phyloP scores from a whole-genome alignment of 768 basidiomycete species.

The Xerocomellus chrysenteron region DNA sequence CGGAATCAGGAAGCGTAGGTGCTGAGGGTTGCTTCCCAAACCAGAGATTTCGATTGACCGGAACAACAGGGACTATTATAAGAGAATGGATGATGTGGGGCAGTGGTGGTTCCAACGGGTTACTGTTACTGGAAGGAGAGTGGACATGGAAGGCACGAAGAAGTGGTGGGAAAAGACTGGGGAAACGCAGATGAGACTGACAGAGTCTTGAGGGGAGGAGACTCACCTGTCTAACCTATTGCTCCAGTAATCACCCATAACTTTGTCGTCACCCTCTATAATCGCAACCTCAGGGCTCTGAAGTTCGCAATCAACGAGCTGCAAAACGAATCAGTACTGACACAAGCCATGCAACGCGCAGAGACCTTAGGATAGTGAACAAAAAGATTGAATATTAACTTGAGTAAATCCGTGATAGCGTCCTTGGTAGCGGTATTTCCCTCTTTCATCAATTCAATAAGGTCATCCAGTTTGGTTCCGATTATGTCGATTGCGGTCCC shows the following conservation, averaged over 20 bases:
- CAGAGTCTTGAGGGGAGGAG: not conserved
- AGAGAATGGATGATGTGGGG: constrained; percentile 82
- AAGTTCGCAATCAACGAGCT: constrained; percentile 46
- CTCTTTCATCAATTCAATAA: constrained; percentile 47
- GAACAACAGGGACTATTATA: constrained; percentile 70
- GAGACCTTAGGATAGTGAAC: constrained; percentile 77
- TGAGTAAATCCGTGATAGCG: constrained; percentile 81
- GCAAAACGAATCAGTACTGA: not conserved
- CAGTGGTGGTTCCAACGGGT: constrained; percentile 70
- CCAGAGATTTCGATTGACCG: constrained; percentile 60
- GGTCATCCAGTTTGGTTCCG: constrained; percentile 55
- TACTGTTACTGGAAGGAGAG: constrained; percentile 53
- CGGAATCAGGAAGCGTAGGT: constrained; percentile 37
- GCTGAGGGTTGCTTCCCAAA: constrained; percentile 46
- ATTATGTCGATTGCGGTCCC: constrained; percentile 64
- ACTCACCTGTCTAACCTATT: constrained; percentile 67
- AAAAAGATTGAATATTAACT: constrained; percentile 80
- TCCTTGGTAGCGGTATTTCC: constrained; percentile 49
- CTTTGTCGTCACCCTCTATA: constrained; percentile 35
- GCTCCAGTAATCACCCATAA: constrained; percentile 77
- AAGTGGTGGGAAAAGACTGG: constrained; percentile 64
- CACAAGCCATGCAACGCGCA: not conserved
- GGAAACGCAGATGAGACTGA: not conserved
- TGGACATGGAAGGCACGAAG: constrained; percentile 69
- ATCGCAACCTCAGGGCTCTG: constrained; percentile 29